Percentiles rank a stretch among this genome's conserved stretches.
Evolutionary conservation across 2,329 filamentous ascomycete species (phyloP).

Genomic region (Pseudogymnoascus sp.): DNA sequence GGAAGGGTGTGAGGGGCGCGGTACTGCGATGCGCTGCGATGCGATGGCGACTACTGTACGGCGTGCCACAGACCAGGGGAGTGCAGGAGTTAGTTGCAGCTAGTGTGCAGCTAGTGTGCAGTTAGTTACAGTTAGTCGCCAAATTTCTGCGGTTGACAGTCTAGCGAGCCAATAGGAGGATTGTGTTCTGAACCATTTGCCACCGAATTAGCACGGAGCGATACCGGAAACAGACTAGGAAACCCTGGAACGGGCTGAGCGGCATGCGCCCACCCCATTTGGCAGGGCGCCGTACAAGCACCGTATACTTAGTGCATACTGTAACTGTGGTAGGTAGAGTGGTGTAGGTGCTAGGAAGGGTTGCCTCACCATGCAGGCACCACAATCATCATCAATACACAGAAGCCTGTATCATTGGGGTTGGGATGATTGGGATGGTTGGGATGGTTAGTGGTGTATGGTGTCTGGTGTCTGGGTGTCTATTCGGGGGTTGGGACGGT

Average conservation of each 20-base stretch:
- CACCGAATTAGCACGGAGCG: background rate
- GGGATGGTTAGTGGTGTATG: background rate
- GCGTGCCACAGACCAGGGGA: conserved; percentile 1
- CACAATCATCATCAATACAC: background rate
- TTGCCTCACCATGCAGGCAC: background rate
- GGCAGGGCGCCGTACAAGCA: background rate
- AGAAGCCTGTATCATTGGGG: background rate
- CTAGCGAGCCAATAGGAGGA: background rate
- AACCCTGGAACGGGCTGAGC: conserved; percentile 4
- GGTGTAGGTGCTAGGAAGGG: background rate
- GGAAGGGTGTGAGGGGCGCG: background rate
- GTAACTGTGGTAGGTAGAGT: background rate
- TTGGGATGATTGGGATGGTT: background rate
- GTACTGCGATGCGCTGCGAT: background rate
- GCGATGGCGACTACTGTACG: conserved; percentile 1
- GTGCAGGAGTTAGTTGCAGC: background rate
- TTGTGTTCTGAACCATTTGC: background rate
- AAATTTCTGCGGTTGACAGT: background rate
- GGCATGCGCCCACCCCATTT: background rate
- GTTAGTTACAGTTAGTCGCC: background rate
- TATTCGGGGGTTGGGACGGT: background rate
- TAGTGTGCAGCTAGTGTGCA: background rate
- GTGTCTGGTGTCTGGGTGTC: no score
- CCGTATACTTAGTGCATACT: background rate
- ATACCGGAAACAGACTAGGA: background rate